Base-by-base conservation (phyloP, 192 early-diverging fungal species). In the Entomortierella chlamydospora region DNA sequence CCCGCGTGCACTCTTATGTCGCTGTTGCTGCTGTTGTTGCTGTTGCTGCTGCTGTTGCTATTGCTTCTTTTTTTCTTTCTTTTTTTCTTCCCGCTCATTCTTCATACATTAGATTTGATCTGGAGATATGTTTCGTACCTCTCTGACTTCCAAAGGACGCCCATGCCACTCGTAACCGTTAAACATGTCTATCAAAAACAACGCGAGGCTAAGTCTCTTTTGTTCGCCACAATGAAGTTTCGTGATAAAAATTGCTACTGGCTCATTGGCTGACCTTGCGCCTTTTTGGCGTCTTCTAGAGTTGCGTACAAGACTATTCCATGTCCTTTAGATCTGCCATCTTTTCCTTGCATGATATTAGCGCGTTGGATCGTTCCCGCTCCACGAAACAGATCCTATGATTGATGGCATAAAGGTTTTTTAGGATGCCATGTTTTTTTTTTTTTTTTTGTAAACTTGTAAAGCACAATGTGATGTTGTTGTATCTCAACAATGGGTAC, bases 251-350 rank as follows among this genome's bases (percentile, higher is more conserved):
- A n/a, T n/a, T n/a, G n/a, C n/a, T n/a, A n/a, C n/a, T n/a, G n/a
- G n/a, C n/a, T n/a, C n/a, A n/a, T 37, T 37, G 4, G 26, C 52
- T 68, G 73, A 83, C 80, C 80, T 55, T 89, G 81, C 34, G 90
- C 91, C 59, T 82, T 89, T 43, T 83, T 70, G 33, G 91, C 90
- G 25, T 90, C 91, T 12, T 86, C 87, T 4, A 84, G 65, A 13
- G 87, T 86, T 50, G 77, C 83, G 80, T 88, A 90, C 20, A 85
- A 63, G 20, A 92, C 87, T 10, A 86, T 90, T 9, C 88, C 90
- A 59, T 89, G 90, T 17, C 91, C 91, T 77, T 90, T 91, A 31
- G 90, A 91, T 20, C 87, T 74, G 31, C 90, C 82, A 50, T 84
- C 83, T 11, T 73, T 62, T 31, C 77, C 73, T 57, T 59, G 71